A percentile compares a stretch with the other conserved stretches of the same genome.
Conservation (phyloP, 805 yeast genomes). For the Kazachstania taianensis region DNA sequence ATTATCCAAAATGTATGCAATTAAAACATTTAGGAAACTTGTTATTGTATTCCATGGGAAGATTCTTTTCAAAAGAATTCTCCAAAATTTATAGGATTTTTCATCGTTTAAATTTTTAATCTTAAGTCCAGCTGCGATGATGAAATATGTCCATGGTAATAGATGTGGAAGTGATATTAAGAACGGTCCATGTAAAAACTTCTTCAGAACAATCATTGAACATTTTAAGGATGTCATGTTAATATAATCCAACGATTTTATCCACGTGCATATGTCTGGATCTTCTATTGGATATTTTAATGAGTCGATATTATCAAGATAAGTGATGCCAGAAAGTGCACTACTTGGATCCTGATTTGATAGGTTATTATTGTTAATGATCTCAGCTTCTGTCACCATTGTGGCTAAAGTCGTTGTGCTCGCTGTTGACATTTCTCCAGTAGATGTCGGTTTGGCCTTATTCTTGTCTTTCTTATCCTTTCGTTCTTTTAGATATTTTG, state of each 20-base stretch:
- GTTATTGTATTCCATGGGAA: constrained; percentile 64
- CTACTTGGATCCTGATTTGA: constrained; percentile 1
- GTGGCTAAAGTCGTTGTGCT: constrained; percentile 5
- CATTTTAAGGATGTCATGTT: constrained; percentile 59
- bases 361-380: neutral
- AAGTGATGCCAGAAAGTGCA: constrained; percentile 6
- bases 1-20: constrained; percentile 28
- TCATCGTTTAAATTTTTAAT: constrained; percentile 22
- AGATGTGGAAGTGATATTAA: constrained; percentile 62
- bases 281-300: constrained; percentile 16
- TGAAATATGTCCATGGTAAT: constrained; percentile 67
- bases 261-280: constrained; percentile 37
- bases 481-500: constrained; percentile 61
- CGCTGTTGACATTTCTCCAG: neutral
- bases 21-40: constrained; percentile 50
- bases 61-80: constrained; percentile 34
- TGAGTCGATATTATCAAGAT: constrained; percentile 23
- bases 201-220: constrained; percentile 55
- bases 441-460: constrained; percentile 18
- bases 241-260: constrained; percentile 41
- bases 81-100: constrained; percentile 22
- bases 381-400: neutral
- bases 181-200: constrained; percentile 58
- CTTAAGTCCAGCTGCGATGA: constrained; percentile 53
- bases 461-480: constrained; percentile 63